Conservation (phyloP, 306 rosid species). For the Mimosa bimucronata region DNA sequence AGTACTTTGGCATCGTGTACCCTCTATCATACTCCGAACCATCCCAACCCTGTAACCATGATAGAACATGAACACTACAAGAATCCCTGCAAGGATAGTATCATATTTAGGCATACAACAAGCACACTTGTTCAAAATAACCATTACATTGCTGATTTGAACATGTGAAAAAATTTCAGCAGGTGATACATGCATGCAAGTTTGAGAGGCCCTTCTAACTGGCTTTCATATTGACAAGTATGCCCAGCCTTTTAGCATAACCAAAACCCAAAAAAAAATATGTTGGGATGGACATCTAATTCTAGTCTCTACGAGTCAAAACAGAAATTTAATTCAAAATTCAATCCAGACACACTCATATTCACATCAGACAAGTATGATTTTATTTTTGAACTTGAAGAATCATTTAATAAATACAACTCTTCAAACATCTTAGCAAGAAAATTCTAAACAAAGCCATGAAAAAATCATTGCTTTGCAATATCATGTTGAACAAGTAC, state of each 20-base stretch:
- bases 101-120: no score
- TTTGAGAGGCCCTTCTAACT: not conserved
- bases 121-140: no score
- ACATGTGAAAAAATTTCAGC: not conserved
- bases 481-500: no score
- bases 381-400: slow-evolving; percentile 10
- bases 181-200: not conserved
- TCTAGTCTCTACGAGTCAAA: not conserved
- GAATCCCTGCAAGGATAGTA: no score
- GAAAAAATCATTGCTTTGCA: no score
- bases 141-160: not conserved
- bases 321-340: no score
- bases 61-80: no score
- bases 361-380: not conserved
- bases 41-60: no score
- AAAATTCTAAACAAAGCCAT: slow-evolving; percentile 7
- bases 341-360: not conserved
- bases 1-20: no score
- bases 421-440: not conserved
- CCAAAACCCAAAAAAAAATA: not conserved
- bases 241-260: not conserved
- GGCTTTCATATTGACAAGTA: not conserved
- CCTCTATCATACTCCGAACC: no score
- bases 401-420: not conserved
- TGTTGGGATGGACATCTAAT: no score